phyloP scores from a whole-genome alignment of 768 basidiomycete species.

The Boletus vermiculosoides region DNA sequence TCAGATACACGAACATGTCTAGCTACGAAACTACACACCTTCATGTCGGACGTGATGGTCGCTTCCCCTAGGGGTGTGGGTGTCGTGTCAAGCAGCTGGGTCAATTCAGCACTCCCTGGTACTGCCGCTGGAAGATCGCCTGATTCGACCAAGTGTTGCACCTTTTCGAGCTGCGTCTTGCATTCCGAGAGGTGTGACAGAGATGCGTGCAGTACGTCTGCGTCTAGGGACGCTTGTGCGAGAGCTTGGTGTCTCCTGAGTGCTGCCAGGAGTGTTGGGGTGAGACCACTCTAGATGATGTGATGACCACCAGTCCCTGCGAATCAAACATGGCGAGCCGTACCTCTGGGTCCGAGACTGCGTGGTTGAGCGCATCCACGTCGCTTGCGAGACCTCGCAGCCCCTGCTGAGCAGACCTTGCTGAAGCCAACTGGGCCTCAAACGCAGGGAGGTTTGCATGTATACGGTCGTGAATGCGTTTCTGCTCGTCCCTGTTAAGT shows the following conservation, averaged over 20 bases:
- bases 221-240: conserved; percentile 60
- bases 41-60: conserved; percentile 52
- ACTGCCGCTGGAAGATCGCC: conserved; percentile 70
- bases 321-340: conserved; percentile 7
- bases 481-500: conserved; percentile 38
- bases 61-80: conserved; percentile 54
- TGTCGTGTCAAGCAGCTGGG: conserved; percentile 43
- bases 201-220: conserved; percentile 47
- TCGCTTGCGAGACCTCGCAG: conserved; percentile 48
- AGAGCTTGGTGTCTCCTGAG: conserved; percentile 61
- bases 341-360: conserved; percentile 63
- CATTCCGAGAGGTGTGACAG: conserved; percentile 57
- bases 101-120: conserved; percentile 40
- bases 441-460: conserved; percentile 62
- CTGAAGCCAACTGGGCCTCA: conserved; percentile 57
- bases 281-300: conserved; percentile 58
- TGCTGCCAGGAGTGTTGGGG: conserved; percentile 54
- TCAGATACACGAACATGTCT: not conserved
- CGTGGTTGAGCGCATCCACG: conserved; percentile 49
- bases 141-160: conserved; percentile 47
- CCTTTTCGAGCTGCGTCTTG: conserved; percentile 42
- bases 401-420: conserved; percentile 64
- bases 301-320: conserved; percentile 10
- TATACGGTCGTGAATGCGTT: conserved; percentile 71
- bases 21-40: conserved; percentile 43